Evolutionary conservation across 805 yeast species (phyloP), one percentile per base, ranked within the genome.

Genomic region (Zygosaccharomyces pseudorouxii): DNA sequence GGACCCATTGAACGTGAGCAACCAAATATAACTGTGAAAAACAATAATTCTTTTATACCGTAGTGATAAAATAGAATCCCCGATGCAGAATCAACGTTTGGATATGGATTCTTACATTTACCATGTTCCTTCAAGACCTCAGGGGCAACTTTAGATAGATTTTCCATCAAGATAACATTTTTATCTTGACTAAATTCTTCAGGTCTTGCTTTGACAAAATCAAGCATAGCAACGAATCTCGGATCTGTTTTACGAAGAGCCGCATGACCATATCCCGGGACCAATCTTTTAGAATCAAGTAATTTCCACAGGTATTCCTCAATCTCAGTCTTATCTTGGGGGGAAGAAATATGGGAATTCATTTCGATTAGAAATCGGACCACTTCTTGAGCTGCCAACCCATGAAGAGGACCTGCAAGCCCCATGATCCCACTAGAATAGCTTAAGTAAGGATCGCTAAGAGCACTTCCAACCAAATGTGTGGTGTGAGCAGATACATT

Each of bases 211-310:
- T 75, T 71, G 46, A 84, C 89, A 67, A 84, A 84, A 60, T 78
- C 78, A 62, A 84, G 74, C 74, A 82, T 82, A 50, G 90, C 92
- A 48, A 78, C 74, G 72, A 81, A 86, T 60, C 93, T 77, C 52
- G 93, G 93, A 69, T 86, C 93, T 44, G 92, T 81, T 75, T 79
- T 81, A 71, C 95, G 77, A 68, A 86, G 75, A 45, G 86, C 93
- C 47, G 93, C 93, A 68, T 86, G 95, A 42, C 95, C 95, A 72
- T 86, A 86, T 53, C 95, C 95, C 54, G 95, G 95, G 54, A 86
- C 82, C 52, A 86, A 93, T 62, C 89, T 78, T 53, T 87, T 87
- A 41, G 82, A 73, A 68, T 82, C 80, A 56, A 86, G 75, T 45
- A 84, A 71, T 36, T 75, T 74, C 93, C 93, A 85, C 60, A 86